Percentiles rank a stretch among this genome's conserved stretches.
phyloP scores from a whole-genome alignment of 2,329 filamentous ascomycete species.

The Xylaria sp. region DNA sequence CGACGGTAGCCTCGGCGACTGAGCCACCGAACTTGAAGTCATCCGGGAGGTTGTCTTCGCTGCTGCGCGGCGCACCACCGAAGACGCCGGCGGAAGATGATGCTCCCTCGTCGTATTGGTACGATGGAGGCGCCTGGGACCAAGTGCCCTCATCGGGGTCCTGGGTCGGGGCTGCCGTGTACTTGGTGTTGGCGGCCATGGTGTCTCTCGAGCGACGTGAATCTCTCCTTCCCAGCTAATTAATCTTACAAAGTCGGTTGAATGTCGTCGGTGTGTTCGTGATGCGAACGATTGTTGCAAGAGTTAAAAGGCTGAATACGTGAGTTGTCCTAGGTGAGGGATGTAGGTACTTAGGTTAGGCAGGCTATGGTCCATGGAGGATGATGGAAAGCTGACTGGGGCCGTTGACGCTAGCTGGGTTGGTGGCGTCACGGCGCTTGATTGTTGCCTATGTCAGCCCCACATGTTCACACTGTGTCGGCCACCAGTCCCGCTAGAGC shows the following conservation, averaged over 20 bases:
- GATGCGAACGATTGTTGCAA: constrained; percentile 12
- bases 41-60: constrained; percentile 91
- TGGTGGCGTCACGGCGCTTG: constrained; percentile 22
- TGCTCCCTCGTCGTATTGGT: constrained; percentile 64
- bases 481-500: not conserved
- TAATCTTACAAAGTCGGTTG: constrained; percentile 5
- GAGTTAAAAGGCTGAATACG: not conserved
- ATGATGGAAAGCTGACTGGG: constrained; percentile 12
- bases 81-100: constrained; percentile 65
- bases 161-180: constrained; percentile 80
- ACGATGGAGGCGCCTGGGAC: constrained; percentile 79
- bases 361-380: no score
- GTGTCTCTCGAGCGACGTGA: constrained; percentile 1
- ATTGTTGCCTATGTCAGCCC: not conserved
- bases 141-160: constrained; percentile 78
- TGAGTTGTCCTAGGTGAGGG: no score
- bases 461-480: not conserved
- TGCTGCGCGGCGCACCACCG: constrained; percentile 72
- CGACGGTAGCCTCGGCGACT: constrained; percentile 90
- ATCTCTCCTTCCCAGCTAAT: no score
- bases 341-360: constrained; percentile 2
- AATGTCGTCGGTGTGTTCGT: not conserved
- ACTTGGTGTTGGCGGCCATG: constrained; percentile 82
- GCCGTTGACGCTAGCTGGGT: constrained; percentile 22
- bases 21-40: constrained; percentile 99